Conservation (phyloP, 129 eudicot genomes). For the sunflower (Helianthus annuus) region HanXRQr2.0-SUNRISE NC_035436.2:157694975-157695474, state of each 20-base stretch:
- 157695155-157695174: slow-evolving; percentile 4
- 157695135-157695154: not conserved
- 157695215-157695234: slow-evolving; percentile 87
- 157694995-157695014: no score
- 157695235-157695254: slow-evolving; percentile 82
- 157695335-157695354: slow-evolving; percentile 78
- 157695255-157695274: slow-evolving; percentile 87
- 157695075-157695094: not conserved
- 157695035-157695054: no score
- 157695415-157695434: slow-evolving; percentile 87
- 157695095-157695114: slow-evolving; percentile 7
- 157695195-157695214: slow-evolving; percentile 68
- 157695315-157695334: slow-evolving; percentile 64
- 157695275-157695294: slow-evolving; percentile 94
- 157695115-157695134: slow-evolving; percentile 16
- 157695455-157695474: slow-evolving; percentile 94
- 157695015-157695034: no score
- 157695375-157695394: slow-evolving; percentile 85
- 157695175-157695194: not conserved
- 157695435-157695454: slow-evolving; percentile 96
- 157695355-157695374: slow-evolving; percentile 93
- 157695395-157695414: slow-evolving; percentile 79
- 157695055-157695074: slow-evolving; percentile 11
- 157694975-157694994: no score
- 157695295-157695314: slow-evolving; percentile 87